These are phyloP conservation scores for Austroboletus eburneus DNA, from an alignment of 768 basidiomycete genomes.

Conservation along the genomic window DNA sequence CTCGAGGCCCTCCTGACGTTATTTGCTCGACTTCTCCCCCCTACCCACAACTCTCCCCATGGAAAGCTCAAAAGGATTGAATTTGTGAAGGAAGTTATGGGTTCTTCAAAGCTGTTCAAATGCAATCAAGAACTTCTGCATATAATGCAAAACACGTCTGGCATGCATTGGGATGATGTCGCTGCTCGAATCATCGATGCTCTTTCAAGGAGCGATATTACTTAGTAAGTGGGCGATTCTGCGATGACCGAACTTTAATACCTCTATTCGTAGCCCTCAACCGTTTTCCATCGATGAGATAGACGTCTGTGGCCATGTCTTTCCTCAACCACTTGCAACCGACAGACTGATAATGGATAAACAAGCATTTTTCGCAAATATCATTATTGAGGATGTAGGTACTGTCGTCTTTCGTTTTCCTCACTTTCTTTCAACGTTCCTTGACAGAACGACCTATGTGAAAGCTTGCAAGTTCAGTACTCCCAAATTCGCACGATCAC, in stretches of 20 bases:
- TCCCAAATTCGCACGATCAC: slow-evolving; percentile 25
- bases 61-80: slow-evolving; percentile 35
- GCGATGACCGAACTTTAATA: slow-evolving; percentile 1
- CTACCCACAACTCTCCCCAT: slow-evolving; percentile 33
- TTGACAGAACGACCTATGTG: slow-evolving; percentile 44
- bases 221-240: slow-evolving; percentile 40
- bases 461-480: slow-evolving; percentile 49
- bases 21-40: slow-evolving; percentile 53
- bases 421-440: slow-evolving; percentile 3
- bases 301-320: slow-evolving; percentile 31
- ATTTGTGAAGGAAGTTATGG: slow-evolving; percentile 53
- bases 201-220: slow-evolving; percentile 42
- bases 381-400: slow-evolving; percentile 29
- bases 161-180: slow-evolving; percentile 51
- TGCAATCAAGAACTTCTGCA: slow-evolving; percentile 37
- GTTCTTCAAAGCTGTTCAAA: slow-evolving; percentile 33
- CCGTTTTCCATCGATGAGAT: slow-evolving; percentile 47
- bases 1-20: slow-evolving; percentile 55
- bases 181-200: slow-evolving; percentile 43
- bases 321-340: slow-evolving; percentile 34
- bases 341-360: slow-evolving; percentile 53
- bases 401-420: not conserved
- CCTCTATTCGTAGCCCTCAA: slow-evolving; percentile 46
- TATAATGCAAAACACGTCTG: slow-evolving; percentile 40
- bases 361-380: slow-evolving; percentile 47